A percentile compares a stretch with the other conserved stretches of the same genome.
Conservation (phyloP, 805 yeast species). For the Ascoidea rubescens region DNA sequence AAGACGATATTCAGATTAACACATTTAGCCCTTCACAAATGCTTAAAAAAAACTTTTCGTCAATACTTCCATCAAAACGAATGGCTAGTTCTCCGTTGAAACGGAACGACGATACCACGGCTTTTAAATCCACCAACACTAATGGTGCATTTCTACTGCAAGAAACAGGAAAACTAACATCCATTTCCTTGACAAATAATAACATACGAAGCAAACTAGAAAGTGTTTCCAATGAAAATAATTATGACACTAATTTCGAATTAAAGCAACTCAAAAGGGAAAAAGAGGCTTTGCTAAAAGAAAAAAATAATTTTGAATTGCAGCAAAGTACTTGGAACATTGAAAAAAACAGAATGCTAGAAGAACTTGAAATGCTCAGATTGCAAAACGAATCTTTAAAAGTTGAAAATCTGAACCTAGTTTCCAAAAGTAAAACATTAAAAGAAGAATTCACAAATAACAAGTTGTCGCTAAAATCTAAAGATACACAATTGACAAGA, state of each 20-base stretch:
- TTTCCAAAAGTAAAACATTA: slow-evolving; percentile 23
- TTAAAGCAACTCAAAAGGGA: slow-evolving; percentile 38
- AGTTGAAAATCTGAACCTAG: slow-evolving; percentile 18
- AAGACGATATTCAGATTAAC: background rate
- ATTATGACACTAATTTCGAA: slow-evolving; percentile 17
- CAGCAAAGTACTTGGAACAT: background rate
- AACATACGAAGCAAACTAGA: slow-evolving; percentile 2
- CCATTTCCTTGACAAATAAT: background rate
- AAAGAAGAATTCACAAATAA: slow-evolving; percentile 38
- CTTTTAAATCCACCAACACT: background rate
- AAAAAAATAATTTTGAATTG: slow-evolving; percentile 10
- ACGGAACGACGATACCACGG: slow-evolving; percentile 13
- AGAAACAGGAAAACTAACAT: slow-evolving; percentile 1
- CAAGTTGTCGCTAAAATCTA: slow-evolving; percentile 41
- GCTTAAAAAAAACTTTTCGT: slow-evolving; percentile 9
- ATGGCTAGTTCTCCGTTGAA: slow-evolving; percentile 61
- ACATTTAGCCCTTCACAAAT: slow-evolving; percentile 9
- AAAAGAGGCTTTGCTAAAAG: slow-evolving; percentile 32
- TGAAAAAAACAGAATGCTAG: background rate
- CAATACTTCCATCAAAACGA: slow-evolving; percentile 49
- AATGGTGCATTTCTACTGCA: background rate
- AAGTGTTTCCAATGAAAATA: slow-evolving; percentile 3
- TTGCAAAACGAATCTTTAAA: slow-evolving; percentile 17
- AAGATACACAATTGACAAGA: slow-evolving; percentile 54
- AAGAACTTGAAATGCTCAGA: slow-evolving; percentile 13